phyloP scores from a whole-genome alignment of 768 basidiomycete genomes.

The Leccinum imitatum region DNA sequence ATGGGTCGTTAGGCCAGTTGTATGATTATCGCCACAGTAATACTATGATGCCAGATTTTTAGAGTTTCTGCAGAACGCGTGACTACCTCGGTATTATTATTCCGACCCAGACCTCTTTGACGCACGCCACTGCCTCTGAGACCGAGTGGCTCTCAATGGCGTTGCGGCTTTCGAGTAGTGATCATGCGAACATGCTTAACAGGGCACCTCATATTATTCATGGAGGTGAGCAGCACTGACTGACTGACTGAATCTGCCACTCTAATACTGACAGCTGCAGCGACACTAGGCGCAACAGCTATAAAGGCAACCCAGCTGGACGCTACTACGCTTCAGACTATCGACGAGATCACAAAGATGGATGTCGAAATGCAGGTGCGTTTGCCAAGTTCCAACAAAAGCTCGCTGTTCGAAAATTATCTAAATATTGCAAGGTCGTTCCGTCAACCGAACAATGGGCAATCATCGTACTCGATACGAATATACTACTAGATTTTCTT shows the following conservation, averaged over 20 bases:
- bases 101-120: not conserved
- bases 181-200: not conserved
- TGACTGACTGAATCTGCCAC: not conserved
- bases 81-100: not conserved
- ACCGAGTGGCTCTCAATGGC: conserved; percentile 2
- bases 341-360: conserved; percentile 56
- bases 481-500: conserved; percentile 69
- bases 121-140: not conserved
- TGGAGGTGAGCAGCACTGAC: conserved; percentile 14
- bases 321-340: conserved; percentile 49
- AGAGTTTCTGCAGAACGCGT: not conserved
- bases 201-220: not conserved
- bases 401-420: not conserved
- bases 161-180: not conserved
- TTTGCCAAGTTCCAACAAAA: not conserved
- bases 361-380: conserved; percentile 77
- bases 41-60: conserved; percentile 10
- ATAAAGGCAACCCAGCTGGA: conserved; percentile 13
- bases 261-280: not conserved
- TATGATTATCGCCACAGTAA: conserved; percentile 23
- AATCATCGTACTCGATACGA: conserved; percentile 74
- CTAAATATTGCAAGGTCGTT: conserved; percentile 30
- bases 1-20: conserved; percentile 25
- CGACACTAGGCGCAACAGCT: conserved; percentile 6
- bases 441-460: conserved; percentile 41